A percentile compares a stretch with the other conserved stretches of the same genome.
phyloP scores from a whole-genome alignment of 208 protist species.

The Trypanosoma platydactyli region DNA sequence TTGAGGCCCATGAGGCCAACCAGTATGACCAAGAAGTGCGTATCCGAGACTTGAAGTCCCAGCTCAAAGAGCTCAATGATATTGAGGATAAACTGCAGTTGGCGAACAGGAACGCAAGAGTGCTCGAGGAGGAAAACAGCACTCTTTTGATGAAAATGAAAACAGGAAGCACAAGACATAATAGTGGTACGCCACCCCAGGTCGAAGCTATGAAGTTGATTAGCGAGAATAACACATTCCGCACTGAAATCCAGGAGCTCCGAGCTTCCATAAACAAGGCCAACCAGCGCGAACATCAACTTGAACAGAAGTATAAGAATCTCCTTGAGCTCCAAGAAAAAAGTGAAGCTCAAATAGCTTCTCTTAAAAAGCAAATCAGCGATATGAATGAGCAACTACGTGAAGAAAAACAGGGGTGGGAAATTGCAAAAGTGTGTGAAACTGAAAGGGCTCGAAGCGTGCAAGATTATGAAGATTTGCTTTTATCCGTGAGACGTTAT shows the following conservation, averaged over 20 bases:
- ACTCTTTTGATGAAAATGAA: slow-evolving; percentile 47
- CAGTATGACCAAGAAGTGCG: slow-evolving; percentile 71
- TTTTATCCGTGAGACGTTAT: slow-evolving; percentile 30
- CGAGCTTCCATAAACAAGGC: slow-evolving; percentile 34
- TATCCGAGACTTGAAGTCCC: slow-evolving; percentile 52
- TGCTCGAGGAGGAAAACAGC: slow-evolving; percentile 81
- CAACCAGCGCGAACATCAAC: slow-evolving; percentile 55
- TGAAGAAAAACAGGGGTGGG: slow-evolving; percentile 52
- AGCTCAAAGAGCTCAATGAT: slow-evolving; percentile 53
- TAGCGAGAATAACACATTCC: slow-evolving; percentile 53
- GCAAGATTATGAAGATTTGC: slow-evolving; percentile 53
- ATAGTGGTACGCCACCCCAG: slow-evolving; percentile 6
- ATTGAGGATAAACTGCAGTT: slow-evolving; percentile 64
- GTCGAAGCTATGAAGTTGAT: slow-evolving; percentile 60
- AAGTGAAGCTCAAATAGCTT: slow-evolving; percentile 25
- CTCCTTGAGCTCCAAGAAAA: slow-evolving; percentile 40
- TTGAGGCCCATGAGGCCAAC: slow-evolving; percentile 64
- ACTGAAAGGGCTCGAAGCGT: slow-evolving; percentile 54
- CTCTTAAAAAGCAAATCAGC: slow-evolving; percentile 27
- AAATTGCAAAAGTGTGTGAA: slow-evolving; percentile 47
- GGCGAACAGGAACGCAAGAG: slow-evolving; percentile 71
- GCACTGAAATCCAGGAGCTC: slow-evolving; percentile 29
- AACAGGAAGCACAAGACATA: slow-evolving; percentile 25
- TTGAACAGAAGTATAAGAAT: slow-evolving; percentile 76
- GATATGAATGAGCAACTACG: slow-evolving; percentile 52